Evolutionary conservation across 2,329 filamentous ascomycete species (phyloP), one percentile per base, ranked within the genome.

Genomic region (Ophiognomonia clavigignenti-juglandacearum): DNA sequence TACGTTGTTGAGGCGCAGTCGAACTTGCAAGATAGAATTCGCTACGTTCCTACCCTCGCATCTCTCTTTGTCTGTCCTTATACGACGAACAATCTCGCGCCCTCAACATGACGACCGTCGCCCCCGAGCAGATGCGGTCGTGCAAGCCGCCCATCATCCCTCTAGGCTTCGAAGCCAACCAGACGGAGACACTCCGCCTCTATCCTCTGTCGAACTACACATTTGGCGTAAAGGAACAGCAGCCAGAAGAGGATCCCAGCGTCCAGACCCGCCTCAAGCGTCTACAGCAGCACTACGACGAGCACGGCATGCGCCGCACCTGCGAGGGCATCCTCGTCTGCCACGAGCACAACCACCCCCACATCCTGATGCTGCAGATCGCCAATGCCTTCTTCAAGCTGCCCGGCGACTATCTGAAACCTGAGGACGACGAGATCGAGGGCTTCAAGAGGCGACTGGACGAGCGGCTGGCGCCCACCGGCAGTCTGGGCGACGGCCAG

Each of bases 351-450:
- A 97, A 96, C 71, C 93, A 97, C 68, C 93, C 93, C 13, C 93
- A 98, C 68, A 95, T 98, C 54, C 74, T 98, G 56, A 97, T 98
- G 93, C 78, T 98, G 54, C 93, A 98, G 75, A 98, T 98, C 61
- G 93, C 93, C 44, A 98, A 98, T 67, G 92, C 93, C 20, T 98
- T 98, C 73, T 98, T 98, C 75, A 98, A 98, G 73, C 80, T 98
- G 66, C 93, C 93, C 0, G 93, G 93, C 50, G 93, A 97, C 69
- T 98, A 97, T 65, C 81, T 98, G 37, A 81, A 84, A 45, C 86
- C 87, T 36, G 86, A 89, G 56, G 92, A 95, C 59, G 89, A 95
- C 54, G 93, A 98, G 72, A 77, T 96, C 46, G 82, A 86, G 48
- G 93, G 92, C n/a, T 97, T 98, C 80, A 96, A 96, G 73, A 73